A percentile compares a stretch with the other conserved stretches of the same genome.
phyloP scores from a whole-genome alignment of 306 rosid genomes.

The Glycine latifolia region DNA sequence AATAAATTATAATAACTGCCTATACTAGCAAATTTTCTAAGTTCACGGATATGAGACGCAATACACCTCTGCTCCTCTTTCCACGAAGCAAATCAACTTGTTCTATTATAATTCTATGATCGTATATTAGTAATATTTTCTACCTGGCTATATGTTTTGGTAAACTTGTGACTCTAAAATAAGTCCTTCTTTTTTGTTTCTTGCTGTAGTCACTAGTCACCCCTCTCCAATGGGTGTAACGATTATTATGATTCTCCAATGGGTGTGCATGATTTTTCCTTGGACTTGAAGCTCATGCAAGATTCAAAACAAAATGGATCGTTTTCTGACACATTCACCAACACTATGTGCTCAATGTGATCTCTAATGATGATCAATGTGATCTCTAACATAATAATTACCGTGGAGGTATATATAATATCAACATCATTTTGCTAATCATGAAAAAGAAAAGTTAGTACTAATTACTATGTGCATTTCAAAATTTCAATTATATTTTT shows the following conservation, averaged over 20 bases:
- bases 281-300: slow-evolving; percentile 20
- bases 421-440: neutral
- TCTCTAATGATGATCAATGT: neutral
- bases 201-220: neutral
- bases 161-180: no score
- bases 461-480: neutral
- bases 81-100: slow-evolving; percentile 12
- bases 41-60: no score
- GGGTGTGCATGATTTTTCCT: slow-evolving; percentile 16
- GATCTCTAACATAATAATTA: neutral
- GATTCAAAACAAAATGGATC: slow-evolving; percentile 12
- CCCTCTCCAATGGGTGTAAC: neutral
- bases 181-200: neutral
- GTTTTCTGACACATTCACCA: slow-evolving; percentile 38
- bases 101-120: neutral
- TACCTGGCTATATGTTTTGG: neutral
- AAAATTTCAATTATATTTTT: neutral
- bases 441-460: neutral
- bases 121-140: neutral
- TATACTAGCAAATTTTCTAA: no score
- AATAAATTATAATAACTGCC: no score
- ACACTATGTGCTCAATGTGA: neutral
- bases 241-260: no score
- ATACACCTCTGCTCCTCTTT: neutral
- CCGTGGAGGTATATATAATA: neutral